Percentiles rank a stretch among this genome's conserved stretches.
phyloP scores from a whole-genome alignment of 2,329 filamentous ascomycete genomes.

The Hypoxylon rubiginosum region DNA sequence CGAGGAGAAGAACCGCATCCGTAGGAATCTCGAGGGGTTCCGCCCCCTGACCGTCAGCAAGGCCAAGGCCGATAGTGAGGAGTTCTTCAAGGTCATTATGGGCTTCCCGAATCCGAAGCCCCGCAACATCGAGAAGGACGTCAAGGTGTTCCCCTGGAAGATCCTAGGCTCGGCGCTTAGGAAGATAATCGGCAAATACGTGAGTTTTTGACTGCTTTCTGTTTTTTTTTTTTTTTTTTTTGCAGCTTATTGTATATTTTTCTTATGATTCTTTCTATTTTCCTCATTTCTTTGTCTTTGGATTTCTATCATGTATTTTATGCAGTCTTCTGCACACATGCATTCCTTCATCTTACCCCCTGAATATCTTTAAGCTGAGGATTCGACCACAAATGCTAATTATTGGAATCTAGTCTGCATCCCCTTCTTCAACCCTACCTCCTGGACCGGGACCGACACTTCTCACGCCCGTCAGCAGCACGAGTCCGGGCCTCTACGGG shows the following conservation, averaged over 20 bases:
- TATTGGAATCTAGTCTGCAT: slow-evolving; percentile 48
- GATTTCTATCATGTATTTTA: background rate
- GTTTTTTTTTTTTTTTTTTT: too few species aligned
- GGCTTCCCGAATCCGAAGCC: slow-evolving; percentile 95
- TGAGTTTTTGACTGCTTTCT: slow-evolving; percentile 38
- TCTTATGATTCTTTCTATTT: slow-evolving; percentile 5
- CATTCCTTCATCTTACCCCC: background rate
- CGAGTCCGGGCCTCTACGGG: slow-evolving; percentile 51
- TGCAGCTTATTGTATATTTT: slow-evolving; percentile 3
- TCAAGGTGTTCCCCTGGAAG: slow-evolving; percentile 99
- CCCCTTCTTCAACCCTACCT: slow-evolving; percentile 47
- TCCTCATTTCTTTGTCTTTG: background rate
- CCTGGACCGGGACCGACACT: slow-evolving; percentile 45
- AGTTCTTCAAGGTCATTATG: slow-evolving; percentile 99
- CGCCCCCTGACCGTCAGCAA: slow-evolving; percentile 94
- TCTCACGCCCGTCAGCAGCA: slow-evolving; percentile 53
- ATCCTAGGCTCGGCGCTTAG: slow-evolving; percentile 87
- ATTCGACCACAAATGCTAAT: slow-evolving; percentile 23
- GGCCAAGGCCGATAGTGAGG: slow-evolving; percentile 89
- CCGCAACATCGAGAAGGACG: slow-evolving; percentile 98
- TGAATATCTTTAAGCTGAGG: background rate
- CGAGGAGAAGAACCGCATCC: slow-evolving; percentile 98
- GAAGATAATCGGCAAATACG: slow-evolving; percentile 98
- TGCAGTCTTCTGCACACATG: background rate
- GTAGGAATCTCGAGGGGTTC: slow-evolving; percentile 95